A percentile compares a stretch with the other conserved stretches of the same genome.
phyloP scores from a whole-genome alignment of 345 rosid genomes.

The Clarkia xantiana region DNA sequence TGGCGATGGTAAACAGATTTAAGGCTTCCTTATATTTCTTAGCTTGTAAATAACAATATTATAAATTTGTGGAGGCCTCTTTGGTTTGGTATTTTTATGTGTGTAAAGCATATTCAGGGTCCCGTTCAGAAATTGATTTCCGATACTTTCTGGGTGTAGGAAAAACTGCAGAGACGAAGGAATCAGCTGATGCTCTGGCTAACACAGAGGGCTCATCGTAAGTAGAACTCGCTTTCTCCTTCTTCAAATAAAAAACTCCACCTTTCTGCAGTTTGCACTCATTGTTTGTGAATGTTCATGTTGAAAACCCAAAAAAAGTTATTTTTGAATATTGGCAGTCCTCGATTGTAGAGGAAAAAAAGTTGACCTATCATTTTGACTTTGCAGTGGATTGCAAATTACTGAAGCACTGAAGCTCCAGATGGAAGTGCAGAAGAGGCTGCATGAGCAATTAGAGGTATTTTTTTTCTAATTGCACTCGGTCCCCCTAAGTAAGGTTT shows the following conservation, averaged over 20 bases:
- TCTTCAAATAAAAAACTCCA: background rate
- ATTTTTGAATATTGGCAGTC: no score
- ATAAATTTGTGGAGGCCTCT: constrained; percentile 1
- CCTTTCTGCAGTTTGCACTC: background rate
- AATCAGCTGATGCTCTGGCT: constrained; percentile 62
- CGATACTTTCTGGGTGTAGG: constrained; percentile 33
- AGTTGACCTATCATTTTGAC: constrained; percentile 2
- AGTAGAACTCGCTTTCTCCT: constrained; percentile 17
- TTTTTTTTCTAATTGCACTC: background rate
- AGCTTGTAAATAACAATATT: background rate
- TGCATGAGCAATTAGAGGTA: constrained; percentile 18
- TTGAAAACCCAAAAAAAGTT: background rate
- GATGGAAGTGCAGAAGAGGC: constrained; percentile 18
- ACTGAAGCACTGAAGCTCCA: constrained; percentile 12
- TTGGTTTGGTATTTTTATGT: background rate
- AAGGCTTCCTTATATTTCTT: background rate
- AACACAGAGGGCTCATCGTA: constrained; percentile 90
- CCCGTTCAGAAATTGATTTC: constrained; percentile 3
- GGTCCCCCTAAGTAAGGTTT: no score
- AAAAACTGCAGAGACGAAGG: constrained; percentile 74
- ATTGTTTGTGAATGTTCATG: no score
- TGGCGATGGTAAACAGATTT: constrained; percentile 5
- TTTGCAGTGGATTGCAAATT: constrained; percentile 15
- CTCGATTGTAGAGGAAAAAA: background rate
- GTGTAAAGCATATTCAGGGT: no score